Base-by-base conservation (phyloP, 352 stramenopile species). In the Phytophthora crassamura region DNA sequence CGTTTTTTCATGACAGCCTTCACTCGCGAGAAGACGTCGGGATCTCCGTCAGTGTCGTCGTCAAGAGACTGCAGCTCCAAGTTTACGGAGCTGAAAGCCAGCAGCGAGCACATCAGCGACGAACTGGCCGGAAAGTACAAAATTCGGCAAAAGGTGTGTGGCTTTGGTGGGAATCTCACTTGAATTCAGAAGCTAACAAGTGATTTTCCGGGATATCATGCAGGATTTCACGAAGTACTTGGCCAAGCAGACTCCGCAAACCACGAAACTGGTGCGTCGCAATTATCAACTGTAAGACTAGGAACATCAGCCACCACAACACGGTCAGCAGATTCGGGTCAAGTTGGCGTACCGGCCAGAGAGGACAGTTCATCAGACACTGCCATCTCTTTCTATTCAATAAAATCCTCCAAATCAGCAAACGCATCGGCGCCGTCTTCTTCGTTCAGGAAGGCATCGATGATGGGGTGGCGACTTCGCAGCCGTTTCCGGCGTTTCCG, bases 361-460 rank as follows among this genome's bases (percentile, higher is more conserved):
- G 38, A 67, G 28, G 40, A 35, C 28, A 45, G 11, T 14, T 28
- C 4, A 15, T 51, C 8, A 40, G 30, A 45, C 10, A 20, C 40
- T 53, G 35, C n/a, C 11, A 7, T 32, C 38, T 43, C 20, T 30
- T 30, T 72, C 67, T 80, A 86, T 63, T 83, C 84, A 71, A 92
- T 90, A 61, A 92, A 92, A 60, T 92, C 84, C 64, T 92, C 84
- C 16, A 92, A 61, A 53, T 92, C 84, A 36, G 76, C 84, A 45
- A 81, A 92, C 22, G 84, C 84, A 49, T 92, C 84, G 28, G 68
- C 76, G 11, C 84, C 84, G 36, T 86, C 74, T 67, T 92, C 84
- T 70, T 92, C 84, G 15, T 83, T 79, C 7, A 92, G 70, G 40
- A 82, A 92, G n/a, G 84, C 80, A 49, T 92, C 84, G 40, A 92